phyloP scores from a whole-genome alignment of 1,284 basidiomycete genomes.

The Leccinum solheimii region DNA sequence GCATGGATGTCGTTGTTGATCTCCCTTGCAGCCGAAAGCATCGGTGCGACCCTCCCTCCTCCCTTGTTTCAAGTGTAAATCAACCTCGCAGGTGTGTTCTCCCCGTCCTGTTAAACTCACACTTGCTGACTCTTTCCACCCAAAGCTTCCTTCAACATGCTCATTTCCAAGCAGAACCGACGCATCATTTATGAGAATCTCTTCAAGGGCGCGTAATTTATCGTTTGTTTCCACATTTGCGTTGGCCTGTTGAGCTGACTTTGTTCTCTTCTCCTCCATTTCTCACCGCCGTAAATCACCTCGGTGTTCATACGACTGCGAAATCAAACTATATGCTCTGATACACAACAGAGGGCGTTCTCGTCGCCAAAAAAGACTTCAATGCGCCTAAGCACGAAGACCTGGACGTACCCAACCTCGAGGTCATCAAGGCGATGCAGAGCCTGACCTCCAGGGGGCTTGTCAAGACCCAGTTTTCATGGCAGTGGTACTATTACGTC shows the following conservation, averaged over 20 bases:
- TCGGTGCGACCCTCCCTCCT: slow-evolving; percentile 16
- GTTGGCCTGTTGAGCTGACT: not conserved
- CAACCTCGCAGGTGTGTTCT: not conserved
- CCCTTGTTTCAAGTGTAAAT: not conserved
- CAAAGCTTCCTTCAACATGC: slow-evolving; percentile 64
- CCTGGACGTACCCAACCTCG: slow-evolving; percentile 94
- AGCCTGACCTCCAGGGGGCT: slow-evolving; percentile 93
- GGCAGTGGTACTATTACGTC: slow-evolving; percentile 96
- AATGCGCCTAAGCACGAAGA: slow-evolving; percentile 98
- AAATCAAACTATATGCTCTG: not conserved
- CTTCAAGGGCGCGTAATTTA: slow-evolving; percentile 80
- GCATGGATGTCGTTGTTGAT: too few species aligned
- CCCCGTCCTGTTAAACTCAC: not conserved
- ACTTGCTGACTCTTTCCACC: too few species aligned
- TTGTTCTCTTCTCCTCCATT: not conserved
- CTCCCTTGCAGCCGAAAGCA: slow-evolving; percentile 11
- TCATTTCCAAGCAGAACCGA: slow-evolving; percentile 83
- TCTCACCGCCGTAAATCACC: not conserved
- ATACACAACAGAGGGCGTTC: slow-evolving; percentile 78
- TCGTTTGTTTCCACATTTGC: not conserved
- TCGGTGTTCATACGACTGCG: not conserved
- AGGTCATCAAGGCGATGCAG: slow-evolving; percentile 99
- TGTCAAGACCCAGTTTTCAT: slow-evolving; percentile 98
- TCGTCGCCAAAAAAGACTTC: slow-evolving; percentile 99
- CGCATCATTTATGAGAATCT: slow-evolving; percentile 94